phyloP scores from a whole-genome alignment of 169 alveolate species.

The Babesia caballi region DNA sequence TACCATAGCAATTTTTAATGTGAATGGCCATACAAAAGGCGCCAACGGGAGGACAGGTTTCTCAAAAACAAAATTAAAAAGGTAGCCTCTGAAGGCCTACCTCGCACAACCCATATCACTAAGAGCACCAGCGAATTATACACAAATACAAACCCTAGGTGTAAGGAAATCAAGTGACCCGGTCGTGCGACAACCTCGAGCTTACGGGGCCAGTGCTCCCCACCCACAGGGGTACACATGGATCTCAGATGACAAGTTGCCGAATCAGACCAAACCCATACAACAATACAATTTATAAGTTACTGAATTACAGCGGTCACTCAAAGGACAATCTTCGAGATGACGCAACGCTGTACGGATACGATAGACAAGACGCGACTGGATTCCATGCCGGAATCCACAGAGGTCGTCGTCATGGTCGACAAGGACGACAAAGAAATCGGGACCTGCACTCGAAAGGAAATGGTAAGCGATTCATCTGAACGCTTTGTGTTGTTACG shows the following conservation, averaged over 20 bases:
- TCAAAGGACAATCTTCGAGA: neutral
- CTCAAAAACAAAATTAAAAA: too few relatives aligned
- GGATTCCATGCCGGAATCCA: slow-evolving; percentile 43
- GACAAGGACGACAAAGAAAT: slow-evolving; percentile 47
- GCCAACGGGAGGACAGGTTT: too few relatives aligned
- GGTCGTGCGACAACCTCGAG: neutral
- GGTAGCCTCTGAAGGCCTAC: too few relatives aligned
- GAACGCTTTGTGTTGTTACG: too few relatives aligned
- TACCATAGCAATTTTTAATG: too few relatives aligned
- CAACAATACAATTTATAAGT: too few relatives aligned
- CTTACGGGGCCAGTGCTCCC: neutral
- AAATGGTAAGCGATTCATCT: slow-evolving; percentile 17
- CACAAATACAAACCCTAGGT: too few relatives aligned
- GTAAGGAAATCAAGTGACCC: neutral
- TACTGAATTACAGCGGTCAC: neutral
- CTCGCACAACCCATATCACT: too few relatives aligned
- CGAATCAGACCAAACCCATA: too few relatives aligned
- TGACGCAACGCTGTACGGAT: slow-evolving; percentile 19
- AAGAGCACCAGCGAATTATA: too few relatives aligned
- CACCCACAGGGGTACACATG: slow-evolving; percentile 28
- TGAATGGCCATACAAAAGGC: too few relatives aligned
- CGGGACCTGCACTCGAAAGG: slow-evolving; percentile 36
- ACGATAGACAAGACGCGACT: slow-evolving; percentile 30
- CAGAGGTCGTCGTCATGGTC: slow-evolving; percentile 42
- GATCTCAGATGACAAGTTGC: neutral